phyloP scores from a whole-genome alignment of 2,329 filamentous ascomycete genomes.

The Calonectria pseudoturangicola region DNA sequence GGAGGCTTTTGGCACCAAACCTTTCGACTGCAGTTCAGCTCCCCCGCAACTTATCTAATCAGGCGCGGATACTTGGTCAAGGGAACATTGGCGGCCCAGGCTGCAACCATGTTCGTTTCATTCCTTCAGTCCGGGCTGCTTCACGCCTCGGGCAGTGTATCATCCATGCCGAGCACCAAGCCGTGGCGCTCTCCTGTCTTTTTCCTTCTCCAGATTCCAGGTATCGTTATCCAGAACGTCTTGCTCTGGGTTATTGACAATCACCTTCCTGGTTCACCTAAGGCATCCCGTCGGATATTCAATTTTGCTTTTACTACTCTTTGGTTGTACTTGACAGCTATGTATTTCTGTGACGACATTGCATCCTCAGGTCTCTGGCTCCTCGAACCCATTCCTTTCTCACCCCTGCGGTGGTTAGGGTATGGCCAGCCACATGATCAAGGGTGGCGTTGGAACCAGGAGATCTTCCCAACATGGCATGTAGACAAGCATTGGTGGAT shows the following conservation, averaged over 20 bases:
- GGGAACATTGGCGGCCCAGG: constrained; percentile 52
- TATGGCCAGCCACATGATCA: constrained; percentile 76
- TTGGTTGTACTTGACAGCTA: constrained; percentile 82
- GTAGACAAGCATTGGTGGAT: constrained; percentile 78
- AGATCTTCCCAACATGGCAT: constrained; percentile 73
- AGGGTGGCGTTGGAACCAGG: constrained; percentile 80
- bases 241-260: constrained; percentile 60
- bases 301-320: constrained; percentile 78
- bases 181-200: constrained; percentile 78
- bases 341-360: constrained; percentile 85
- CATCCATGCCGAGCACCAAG: constrained; percentile 72
- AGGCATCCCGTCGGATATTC: constrained; percentile 65
- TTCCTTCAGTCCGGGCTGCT: constrained; percentile 81
- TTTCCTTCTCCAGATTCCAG: constrained; percentile 82
- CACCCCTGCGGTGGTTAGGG: constrained; percentile 79
- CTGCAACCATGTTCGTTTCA: constrained; percentile 58
- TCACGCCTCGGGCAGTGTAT: constrained; percentile 82
- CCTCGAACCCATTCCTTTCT: constrained; percentile 87
- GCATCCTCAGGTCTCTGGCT: constrained; percentile 84
- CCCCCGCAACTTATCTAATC: constrained; percentile 72
- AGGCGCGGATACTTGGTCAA: constrained; percentile 62
- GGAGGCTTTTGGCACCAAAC: constrained; percentile 93
- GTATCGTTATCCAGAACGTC: constrained; percentile 75
- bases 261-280: constrained; percentile 65
- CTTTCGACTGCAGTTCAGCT: constrained; percentile 83